Base-by-base conservation (phyloP, 805 yeast species). In the Groenewaldozyma tartarivorans region DNA sequence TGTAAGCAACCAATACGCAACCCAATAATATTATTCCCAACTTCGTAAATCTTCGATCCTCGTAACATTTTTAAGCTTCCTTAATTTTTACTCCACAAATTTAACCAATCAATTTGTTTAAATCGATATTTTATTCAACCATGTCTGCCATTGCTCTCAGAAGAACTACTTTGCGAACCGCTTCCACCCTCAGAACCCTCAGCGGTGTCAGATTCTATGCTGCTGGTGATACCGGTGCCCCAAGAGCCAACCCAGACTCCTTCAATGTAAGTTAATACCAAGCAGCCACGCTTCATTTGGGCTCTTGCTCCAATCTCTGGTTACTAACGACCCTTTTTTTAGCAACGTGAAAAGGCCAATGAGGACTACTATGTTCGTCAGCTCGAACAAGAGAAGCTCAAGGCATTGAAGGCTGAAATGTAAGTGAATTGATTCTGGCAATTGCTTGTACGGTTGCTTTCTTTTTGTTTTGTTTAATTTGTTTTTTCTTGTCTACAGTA, bases 271-370 rank as follows among this genome's bases (percentile, higher is more conserved):
- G 72, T 66, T 6, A 24, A 6, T 30, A 20, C 17, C 18, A 15
- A n/a, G 17, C 15, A 37, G 15, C n/a, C n/a, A n/a, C n/a, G n/a
- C n/a, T n/a, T n/a, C n/a, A n/a, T n/a, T n/a, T n/a, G n/a, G n/a
- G n/a, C n/a, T n/a, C n/a, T 24, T 24, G 29, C 29, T 24, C 11
- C 29, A 24, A n/a, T n/a, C n/a, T n/a, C n/a, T n/a, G n/a, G n/a
- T n/a, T 19, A 13, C 20, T 15, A 13, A 38, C 47, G 41, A 34
- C 49, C 2, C 58, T 16, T 13, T 7, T 24, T 63, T 54, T 52
- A 73, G 73, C 85, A 87, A 62, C 87, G 94, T 63, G 98, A 92
- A 72, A 81, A 75, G 67, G 95, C 95, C 48, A 79, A 79, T 60
- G 98, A 90, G 70, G 86, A 81, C 61, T 71, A 69, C 55, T 88